A percentile compares a stretch with the other conserved stretches of the same genome.
These are phyloP conservation scores for Nakazawaea ishiwadae DNA, from an alignment of 805 yeast genomes.

Conservation along the genomic window DNA sequence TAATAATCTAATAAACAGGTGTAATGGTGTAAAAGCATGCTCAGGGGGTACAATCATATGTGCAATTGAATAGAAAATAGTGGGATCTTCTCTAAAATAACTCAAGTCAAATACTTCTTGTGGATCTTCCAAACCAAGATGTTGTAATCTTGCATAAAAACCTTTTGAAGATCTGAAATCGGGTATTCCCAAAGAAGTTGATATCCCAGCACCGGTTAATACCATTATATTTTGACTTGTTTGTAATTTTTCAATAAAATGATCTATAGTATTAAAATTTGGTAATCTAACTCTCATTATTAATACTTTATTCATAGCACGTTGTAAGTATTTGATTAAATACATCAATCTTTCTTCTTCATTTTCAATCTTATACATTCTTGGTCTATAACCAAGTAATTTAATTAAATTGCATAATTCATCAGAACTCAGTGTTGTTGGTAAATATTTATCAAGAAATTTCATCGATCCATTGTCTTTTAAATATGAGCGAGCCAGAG, in stretches of 20 bases:
- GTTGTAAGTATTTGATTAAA: conserved; percentile 48
- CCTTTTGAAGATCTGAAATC: conserved; percentile 80
- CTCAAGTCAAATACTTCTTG: conserved; percentile 82
- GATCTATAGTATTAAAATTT: conserved; percentile 52
- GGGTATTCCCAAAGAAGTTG: conserved; percentile 89
- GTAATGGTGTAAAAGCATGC: conserved; percentile 65
- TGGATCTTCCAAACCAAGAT: conserved; percentile 75
- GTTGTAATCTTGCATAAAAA: conserved; percentile 63
- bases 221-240: conserved; percentile 61
- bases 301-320: conserved; percentile 61
- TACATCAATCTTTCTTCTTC: conserved; percentile 42
- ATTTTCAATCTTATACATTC: conserved; percentile 19
- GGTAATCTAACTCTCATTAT: conserved; percentile 51
- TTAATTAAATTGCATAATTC: conserved; percentile 54
- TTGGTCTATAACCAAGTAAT: conserved; percentile 52
- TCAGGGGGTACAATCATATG: conserved; percentile 78
- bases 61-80: conserved; percentile 82
- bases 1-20: conserved; percentile 68
- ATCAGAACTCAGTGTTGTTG: conserved; percentile 52
- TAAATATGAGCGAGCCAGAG: conserved; percentile 46
- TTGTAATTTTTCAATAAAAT: conserved; percentile 49
- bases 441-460: conserved; percentile 60
- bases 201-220: conserved; percentile 90
- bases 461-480: conserved; percentile 54
- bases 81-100: conserved; percentile 71